Evolutionary conservation across 2,329 filamentous ascomycete genomes (phyloP).

Genomic region (Myriangium duriaei): DNA sequence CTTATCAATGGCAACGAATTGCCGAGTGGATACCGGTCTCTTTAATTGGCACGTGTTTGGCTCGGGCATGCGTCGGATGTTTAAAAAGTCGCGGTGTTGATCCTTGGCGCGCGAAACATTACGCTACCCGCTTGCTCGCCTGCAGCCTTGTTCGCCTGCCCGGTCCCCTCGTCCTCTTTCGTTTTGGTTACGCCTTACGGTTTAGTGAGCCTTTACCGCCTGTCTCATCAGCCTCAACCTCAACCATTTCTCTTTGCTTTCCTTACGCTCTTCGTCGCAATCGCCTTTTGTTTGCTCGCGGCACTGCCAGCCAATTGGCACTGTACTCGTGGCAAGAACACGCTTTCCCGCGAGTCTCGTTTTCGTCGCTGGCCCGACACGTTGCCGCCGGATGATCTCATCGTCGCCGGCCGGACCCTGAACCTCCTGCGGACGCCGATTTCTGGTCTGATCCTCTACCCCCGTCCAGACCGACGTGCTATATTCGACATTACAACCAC

Average conservation of each 20-base stretch:
- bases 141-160: not conserved
- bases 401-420: constrained; percentile 9
- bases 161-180: not conserved
- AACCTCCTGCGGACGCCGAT: no score
- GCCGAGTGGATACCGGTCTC: no score
- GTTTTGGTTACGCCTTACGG: not conserved
- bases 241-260: constrained; percentile 1
- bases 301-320: not conserved
- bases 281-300: not conserved
- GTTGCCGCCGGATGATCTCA: constrained; percentile 8
- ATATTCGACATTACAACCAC: not conserved
- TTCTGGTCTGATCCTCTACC: no score
- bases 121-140: not conserved
- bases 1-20: no score
- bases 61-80: no score
- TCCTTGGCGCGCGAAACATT: no score
- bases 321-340: not conserved
- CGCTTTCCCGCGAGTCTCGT: not conserved
- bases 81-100: no score
- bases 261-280: not conserved
- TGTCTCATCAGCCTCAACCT: constrained; percentile 10
- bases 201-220: constrained; percentile 10
- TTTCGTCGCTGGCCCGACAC: not conserved
- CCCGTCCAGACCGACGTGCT: constrained; percentile 2
- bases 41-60: no score